Evolutionary conservation across 2,329 filamentous ascomycete genomes (phyloP).

Genomic region (Arthrinium phaeospermum): DNA sequence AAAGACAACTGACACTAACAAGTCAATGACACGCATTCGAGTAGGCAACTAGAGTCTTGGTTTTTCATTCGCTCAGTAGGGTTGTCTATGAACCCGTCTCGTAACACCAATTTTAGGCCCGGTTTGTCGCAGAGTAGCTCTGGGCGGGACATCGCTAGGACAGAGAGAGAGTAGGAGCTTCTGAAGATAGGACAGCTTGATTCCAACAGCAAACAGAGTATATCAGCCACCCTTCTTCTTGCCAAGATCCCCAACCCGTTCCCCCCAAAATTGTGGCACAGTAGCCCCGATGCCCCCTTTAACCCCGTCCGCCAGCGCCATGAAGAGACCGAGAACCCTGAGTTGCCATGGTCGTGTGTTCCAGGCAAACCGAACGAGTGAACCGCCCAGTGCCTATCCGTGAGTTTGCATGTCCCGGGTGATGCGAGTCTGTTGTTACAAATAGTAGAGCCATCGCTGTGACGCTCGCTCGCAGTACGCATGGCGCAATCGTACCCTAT

Average conservation of each 20-base stretch:
- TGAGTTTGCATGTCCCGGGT: conserved; percentile 10
- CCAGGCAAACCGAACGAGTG: conserved; percentile 17
- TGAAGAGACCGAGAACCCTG: conserved; percentile 12
- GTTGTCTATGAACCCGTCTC: background rate
- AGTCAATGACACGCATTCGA: background rate
- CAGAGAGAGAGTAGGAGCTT: background rate
- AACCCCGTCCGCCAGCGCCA: background rate
- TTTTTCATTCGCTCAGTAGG: background rate
- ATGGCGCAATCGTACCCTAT: conserved; percentile 35
- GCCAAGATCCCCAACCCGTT: background rate
- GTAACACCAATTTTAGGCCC: background rate
- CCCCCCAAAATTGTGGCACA: background rate
- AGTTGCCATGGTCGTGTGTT: conserved; percentile 3
- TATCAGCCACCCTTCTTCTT: conserved; percentile 6
- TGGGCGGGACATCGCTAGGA: background rate
- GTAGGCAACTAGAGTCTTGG: conserved; percentile 1
- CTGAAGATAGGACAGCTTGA: background rate
- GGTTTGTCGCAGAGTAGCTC: background rate
- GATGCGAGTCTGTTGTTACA: conserved; percentile 30
- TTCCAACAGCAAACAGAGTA: background rate
- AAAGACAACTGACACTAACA: background rate
- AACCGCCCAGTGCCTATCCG: conserved; percentile 16
- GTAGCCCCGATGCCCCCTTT: background rate
- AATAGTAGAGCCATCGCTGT: conserved; percentile 30
- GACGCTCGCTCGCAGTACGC: conserved; percentile 35